These are phyloP conservation scores for Nemophila menziesii DNA, from an alignment of 257 asterid genomes.

Conservation along the genomic window DNA sequence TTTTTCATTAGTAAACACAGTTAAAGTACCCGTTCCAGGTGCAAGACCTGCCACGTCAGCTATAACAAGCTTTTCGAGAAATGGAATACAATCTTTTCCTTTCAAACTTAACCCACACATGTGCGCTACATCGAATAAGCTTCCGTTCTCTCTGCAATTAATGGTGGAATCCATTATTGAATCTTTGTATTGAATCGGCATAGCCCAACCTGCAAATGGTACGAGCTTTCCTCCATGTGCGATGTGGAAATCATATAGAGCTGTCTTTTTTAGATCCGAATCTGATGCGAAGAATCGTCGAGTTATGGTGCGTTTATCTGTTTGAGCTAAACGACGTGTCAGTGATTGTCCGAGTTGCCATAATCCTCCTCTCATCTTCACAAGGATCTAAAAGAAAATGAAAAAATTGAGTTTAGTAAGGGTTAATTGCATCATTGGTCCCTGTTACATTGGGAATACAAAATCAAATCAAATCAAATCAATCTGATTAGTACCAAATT, in stretches of 20 bases:
- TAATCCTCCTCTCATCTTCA: slow-evolving; percentile 87
- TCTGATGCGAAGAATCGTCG: slow-evolving; percentile 85
- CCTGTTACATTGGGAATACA: no score
- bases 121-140: slow-evolving; percentile 90
- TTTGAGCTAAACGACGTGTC: slow-evolving; percentile 67
- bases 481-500: no score
- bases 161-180: slow-evolving; percentile 92
- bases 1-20: slow-evolving; percentile 92
- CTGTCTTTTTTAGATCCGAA: slow-evolving; percentile 94
- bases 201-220: slow-evolving; percentile 98
- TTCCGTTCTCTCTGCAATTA: slow-evolving; percentile 90
- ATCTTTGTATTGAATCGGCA: slow-evolving; percentile 99
- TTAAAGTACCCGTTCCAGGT: slow-evolving; percentile 76
- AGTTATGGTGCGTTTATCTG: slow-evolving; percentile 56
- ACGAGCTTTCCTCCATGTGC: slow-evolving; percentile 97
- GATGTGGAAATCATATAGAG: slow-evolving; percentile 77
- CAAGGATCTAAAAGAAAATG: slow-evolving; percentile 15
- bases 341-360: slow-evolving; percentile 97
- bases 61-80: slow-evolving; percentile 86
- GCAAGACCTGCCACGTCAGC: slow-evolving; percentile 95
- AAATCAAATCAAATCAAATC: not conserved
- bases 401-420: slow-evolving; percentile 1
- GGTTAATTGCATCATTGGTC: not conserved
- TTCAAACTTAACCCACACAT: slow-evolving; percentile 98
- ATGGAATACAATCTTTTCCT: slow-evolving; percentile 80